Evolutionary conservation across 2,329 filamentous ascomycete species (phyloP).

Genomic region (Exophiala lecanii-corni): DNA sequence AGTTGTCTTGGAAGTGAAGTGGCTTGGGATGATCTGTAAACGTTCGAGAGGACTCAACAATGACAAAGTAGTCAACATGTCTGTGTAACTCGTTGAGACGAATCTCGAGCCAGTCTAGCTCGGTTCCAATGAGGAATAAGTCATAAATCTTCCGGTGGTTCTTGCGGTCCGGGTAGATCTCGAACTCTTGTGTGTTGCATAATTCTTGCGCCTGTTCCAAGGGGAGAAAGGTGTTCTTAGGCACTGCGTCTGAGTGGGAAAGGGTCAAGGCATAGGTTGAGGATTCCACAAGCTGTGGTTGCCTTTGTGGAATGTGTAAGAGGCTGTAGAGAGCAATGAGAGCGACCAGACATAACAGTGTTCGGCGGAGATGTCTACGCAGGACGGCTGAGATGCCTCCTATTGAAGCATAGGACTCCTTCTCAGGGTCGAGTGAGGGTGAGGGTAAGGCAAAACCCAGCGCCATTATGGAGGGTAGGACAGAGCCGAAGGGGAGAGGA

Average conservation of each 20-base stretch:
- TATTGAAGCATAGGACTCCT: neutral
- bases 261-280: constrained; percentile 6
- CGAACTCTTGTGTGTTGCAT: constrained; percentile 8
- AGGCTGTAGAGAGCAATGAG: constrained; percentile 3
- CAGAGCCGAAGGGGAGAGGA: too few species aligned
- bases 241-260: neutral
- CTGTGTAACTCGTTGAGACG: constrained; percentile 55
- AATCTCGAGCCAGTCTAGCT: constrained; percentile 63
- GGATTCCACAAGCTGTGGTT: neutral
- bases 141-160: constrained; percentile 53
- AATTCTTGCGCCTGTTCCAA: constrained; percentile 7
- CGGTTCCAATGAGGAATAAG: constrained; percentile 58
- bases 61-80: constrained; percentile 61
- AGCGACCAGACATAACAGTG: constrained; percentile 1
- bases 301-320: neutral
- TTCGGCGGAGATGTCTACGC: neutral
- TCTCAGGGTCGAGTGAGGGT: constrained; percentile 1
- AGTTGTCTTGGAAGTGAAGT: constrained; percentile 50
- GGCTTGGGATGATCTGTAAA: constrained; percentile 57
- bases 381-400: neutral
- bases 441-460: neutral
- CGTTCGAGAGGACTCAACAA: constrained; percentile 56
- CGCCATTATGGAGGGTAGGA: neutral
- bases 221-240: constrained; percentile 9
- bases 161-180: constrained; percentile 17